phyloP scores from a whole-genome alignment of 495 filamentous ascomycete species.

The Amniculicola lignicola region DNA sequence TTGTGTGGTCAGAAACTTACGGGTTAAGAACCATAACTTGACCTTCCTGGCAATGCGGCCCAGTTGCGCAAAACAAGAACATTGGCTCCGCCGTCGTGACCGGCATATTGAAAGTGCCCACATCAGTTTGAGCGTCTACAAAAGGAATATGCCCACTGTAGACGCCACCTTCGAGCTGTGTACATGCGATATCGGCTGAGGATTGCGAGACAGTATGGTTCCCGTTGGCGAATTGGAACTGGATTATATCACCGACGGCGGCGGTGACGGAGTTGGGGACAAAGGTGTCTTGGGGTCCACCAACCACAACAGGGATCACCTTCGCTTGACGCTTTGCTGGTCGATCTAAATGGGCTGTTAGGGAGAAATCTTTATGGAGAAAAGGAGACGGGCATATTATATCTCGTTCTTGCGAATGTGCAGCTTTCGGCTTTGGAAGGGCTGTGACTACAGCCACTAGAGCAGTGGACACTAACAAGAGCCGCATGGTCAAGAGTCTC shows the following conservation, averaged over 20 bases:
- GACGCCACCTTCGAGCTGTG: slow-evolving; percentile 10
- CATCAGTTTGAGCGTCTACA: not conserved
- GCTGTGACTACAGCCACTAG: too few relatives aligned
- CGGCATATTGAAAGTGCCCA: slow-evolving; percentile 11
- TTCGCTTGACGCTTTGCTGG: too few relatives aligned
- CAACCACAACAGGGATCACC: slow-evolving; percentile 21
- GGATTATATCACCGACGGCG: slow-evolving; percentile 15
- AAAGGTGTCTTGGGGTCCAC: slow-evolving; percentile 21
- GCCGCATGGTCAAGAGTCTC: too few relatives aligned
- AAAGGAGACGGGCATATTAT: too few relatives aligned
- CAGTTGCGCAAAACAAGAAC: slow-evolving; percentile 15
- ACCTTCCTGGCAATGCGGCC: slow-evolving; percentile 18
- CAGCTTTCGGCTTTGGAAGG: too few relatives aligned
- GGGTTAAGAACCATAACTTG: slow-evolving; percentile 21
- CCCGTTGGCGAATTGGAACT: slow-evolving; percentile 20
- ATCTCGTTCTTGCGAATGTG: too few relatives aligned
- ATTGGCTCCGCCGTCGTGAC: slow-evolving; percentile 9
- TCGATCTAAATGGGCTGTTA: too few relatives aligned
- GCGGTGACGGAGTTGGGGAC: slow-evolving; percentile 5
- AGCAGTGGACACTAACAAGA: too few relatives aligned
- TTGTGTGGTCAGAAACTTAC: too few relatives aligned
- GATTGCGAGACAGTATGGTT: slow-evolving; percentile 16
- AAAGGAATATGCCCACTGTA: slow-evolving; percentile 15
- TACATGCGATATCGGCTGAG: not conserved
- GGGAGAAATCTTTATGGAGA: too few relatives aligned